phyloP scores from a whole-genome alignment of 768 basidiomycete genomes.

The Auricularia cornea region DNA sequence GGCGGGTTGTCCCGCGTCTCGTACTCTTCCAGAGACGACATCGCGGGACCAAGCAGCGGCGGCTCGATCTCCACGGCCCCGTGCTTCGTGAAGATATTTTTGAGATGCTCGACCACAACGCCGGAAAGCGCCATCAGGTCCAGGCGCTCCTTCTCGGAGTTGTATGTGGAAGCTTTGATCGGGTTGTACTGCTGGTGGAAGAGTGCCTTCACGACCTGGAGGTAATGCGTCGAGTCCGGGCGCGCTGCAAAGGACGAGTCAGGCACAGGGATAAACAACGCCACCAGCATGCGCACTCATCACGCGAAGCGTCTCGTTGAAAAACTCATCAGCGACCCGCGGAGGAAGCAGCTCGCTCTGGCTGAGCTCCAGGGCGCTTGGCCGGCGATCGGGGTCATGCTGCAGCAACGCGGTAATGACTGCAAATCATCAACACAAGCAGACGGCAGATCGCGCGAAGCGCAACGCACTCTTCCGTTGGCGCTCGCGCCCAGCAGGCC shows the following conservation, averaged over 20 bases:
- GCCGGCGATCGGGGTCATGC: slow-evolving; percentile 71
- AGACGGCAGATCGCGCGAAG: neutral
- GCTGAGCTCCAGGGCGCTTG: slow-evolving; percentile 74
- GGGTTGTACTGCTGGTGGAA: slow-evolving; percentile 66
- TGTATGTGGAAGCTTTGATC: slow-evolving; percentile 61
- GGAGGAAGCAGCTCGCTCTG: slow-evolving; percentile 71
- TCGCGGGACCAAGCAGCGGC: slow-evolving; percentile 62
- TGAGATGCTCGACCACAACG: slow-evolving; percentile 68
- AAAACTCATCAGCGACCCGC: slow-evolving; percentile 75
- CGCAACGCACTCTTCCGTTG: slow-evolving; percentile 59
- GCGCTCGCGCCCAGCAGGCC: slow-evolving; percentile 52
- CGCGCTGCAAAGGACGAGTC: slow-evolving; percentile 44
- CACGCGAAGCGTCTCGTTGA: slow-evolving; percentile 66
- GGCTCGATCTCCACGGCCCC: slow-evolving; percentile 86
- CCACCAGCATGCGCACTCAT: slow-evolving; percentile 46
- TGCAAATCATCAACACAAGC: slow-evolving; percentile 18
- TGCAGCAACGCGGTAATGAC: slow-evolving; percentile 76
- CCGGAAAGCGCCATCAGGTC: slow-evolving; percentile 65
- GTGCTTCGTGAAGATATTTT: slow-evolving; percentile 75
- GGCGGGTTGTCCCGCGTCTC: slow-evolving; percentile 52
- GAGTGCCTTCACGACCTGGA: slow-evolving; percentile 65
- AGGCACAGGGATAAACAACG: neutral
- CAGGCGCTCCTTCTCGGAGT: slow-evolving; percentile 55
- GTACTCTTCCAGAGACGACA: slow-evolving; percentile 40
- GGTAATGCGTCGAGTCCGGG: slow-evolving; percentile 72